Evolutionary conservation across 2,329 filamentous ascomycete genomes (phyloP).

Genomic region (Dactylellina cionopaga): DNA sequence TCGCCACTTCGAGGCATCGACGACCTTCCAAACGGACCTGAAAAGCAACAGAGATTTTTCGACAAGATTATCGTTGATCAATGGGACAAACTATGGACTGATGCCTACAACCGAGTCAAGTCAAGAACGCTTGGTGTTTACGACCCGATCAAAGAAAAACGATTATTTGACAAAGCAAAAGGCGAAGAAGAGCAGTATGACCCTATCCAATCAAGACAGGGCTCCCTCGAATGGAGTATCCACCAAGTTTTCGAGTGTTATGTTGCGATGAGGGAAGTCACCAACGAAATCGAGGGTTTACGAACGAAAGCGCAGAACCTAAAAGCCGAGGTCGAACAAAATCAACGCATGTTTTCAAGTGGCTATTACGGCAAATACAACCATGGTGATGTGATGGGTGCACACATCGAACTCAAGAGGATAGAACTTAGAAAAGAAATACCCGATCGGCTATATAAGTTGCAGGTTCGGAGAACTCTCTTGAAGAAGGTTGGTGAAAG

Average conservation of each 20-base stretch:
- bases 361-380: background rate
- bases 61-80: background rate
- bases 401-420: background rate
- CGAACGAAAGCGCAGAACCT: background rate
- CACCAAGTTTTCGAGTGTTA: conserved; percentile 44
- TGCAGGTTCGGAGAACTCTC: conserved; percentile 15
- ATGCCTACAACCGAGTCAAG: conserved; percentile 14
- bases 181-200: conserved; percentile 24
- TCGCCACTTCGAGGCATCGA: background rate
- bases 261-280: background rate
- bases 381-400: background rate
- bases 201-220: background rate
- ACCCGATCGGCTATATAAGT: background rate
- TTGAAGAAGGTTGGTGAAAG: conserved; percentile 21
- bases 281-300: background rate
- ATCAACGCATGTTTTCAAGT: background rate
- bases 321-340: background rate
- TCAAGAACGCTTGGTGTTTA: background rate
- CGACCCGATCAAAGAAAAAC: conserved; percentile 13
- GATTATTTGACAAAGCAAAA: conserved; percentile 2
- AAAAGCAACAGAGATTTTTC: background rate
- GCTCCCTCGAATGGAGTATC: conserved; percentile 22
- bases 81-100: conserved; percentile 23
- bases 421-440: background rate
- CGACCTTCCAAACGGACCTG: background rate